Evolutionary conservation across 805 yeast species (phyloP).

Genomic region (Hanseniaspora clermontiae): DNA sequence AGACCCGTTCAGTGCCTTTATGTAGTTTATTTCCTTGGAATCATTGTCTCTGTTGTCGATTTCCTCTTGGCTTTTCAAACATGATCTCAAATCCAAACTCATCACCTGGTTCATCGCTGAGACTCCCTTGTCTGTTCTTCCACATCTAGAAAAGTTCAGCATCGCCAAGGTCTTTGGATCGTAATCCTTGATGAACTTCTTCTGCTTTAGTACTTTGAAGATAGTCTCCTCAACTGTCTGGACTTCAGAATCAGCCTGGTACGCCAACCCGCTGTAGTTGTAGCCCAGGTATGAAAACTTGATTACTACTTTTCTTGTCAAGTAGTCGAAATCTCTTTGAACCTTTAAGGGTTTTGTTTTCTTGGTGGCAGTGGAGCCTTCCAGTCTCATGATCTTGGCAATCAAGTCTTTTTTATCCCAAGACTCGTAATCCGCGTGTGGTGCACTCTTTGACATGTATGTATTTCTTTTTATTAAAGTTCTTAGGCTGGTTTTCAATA

Average conservation of each 20-base stretch:
- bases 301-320: slow-evolving; percentile 62
- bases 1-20: slow-evolving; percentile 58
- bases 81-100: slow-evolving; percentile 62
- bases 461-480: not conserved
- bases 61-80: slow-evolving; percentile 42
- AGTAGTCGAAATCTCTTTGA: slow-evolving; percentile 48
- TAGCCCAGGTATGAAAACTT: slow-evolving; percentile 85
- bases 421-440: slow-evolving; percentile 31
- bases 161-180: slow-evolving; percentile 9
- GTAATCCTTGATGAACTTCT: slow-evolving; percentile 56
- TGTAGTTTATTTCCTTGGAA: slow-evolving; percentile 58
- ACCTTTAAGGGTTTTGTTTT: slow-evolving; percentile 16
- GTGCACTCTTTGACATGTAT: not conserved
- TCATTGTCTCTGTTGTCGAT: slow-evolving; percentile 49
- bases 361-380: slow-evolving; percentile 20
- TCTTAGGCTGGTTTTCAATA: not conserved
- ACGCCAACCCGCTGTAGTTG: slow-evolving; percentile 84
- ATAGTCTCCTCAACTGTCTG: slow-evolving; percentile 80
- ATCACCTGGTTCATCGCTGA: slow-evolving; percentile 95
- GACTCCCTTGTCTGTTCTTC: slow-evolving; percentile 92
- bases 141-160: slow-evolving; percentile 68
- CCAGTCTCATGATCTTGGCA: slow-evolving; percentile 43
- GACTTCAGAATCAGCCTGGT: slow-evolving; percentile 59
- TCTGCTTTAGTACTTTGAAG: slow-evolving; percentile 54
- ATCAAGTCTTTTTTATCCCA: slow-evolving; percentile 63